Evolutionary conservation across 2,329 filamentous ascomycete species (phyloP), one percentile per base, ranked within the genome.

Genomic region (Blastomyces parvus): DNA sequence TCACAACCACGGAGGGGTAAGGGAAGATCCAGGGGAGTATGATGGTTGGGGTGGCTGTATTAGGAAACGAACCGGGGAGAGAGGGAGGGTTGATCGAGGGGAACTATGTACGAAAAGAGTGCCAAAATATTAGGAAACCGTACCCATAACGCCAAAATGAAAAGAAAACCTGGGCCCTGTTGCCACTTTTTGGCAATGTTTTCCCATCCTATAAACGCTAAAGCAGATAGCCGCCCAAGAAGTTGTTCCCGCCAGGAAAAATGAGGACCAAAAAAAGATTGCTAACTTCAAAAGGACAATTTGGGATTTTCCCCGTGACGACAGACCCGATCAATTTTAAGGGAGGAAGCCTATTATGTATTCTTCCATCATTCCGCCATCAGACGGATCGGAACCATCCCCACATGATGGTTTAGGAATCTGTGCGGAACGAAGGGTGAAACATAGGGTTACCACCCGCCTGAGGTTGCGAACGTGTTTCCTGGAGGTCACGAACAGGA

Each of bases 381-480:
- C 14, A 56, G 30, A n/a, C 44, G 33, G 5, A 17, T 33, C 13
- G 46, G 19, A 30, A 17, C 44, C 59, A 56, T 50, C 36, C 64
- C 33, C 57, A 71, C 68, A 7, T 70, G 70, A 62, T 73, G 73
- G 19, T 69, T 70, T 36, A 74, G 60, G 1, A 70, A 75, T 30
- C 72, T 17, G 69, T 71, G 44, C 71, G 73, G 64, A 74, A 74
- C 17, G 72, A 66, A 38, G 69, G 58, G 19, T 65, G 63, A 40
- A 69, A 66, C 59, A 68, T 62, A 52, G 61, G 58, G 36, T 68
- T 62, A 0, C 66, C 59, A 11, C 70, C 71, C 60, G 72, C 61
- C 36, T 64, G 62, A 2, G 66, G 60, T 5, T 69, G 68, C 40
- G 67, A 64, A 2, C 68, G 67, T 27, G 62, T 38, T 11, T 42